Conservation (phyloP, 2,329 filamentous ascomycete species). For the Epichloe typhina region DNA sequence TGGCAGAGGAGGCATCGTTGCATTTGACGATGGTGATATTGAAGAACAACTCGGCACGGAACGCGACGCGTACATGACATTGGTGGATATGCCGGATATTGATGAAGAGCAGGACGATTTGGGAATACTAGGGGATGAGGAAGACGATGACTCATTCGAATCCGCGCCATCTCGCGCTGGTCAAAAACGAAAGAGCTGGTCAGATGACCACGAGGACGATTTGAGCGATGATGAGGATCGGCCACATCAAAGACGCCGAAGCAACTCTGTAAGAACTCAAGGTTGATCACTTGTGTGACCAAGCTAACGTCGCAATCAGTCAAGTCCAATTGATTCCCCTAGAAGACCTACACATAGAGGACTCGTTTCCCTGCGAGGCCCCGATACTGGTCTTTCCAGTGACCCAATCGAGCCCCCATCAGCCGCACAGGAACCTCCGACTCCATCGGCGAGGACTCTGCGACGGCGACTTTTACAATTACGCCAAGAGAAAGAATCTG, state of each 20-base stretch:
- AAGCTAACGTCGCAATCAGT: slow-evolving; percentile 26
- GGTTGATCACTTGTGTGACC: neutral
- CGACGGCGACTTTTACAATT: slow-evolving; percentile 62
- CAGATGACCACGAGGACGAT: slow-evolving; percentile 55
- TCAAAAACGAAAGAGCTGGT: slow-evolving; percentile 70
- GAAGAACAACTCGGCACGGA: slow-evolving; percentile 66
- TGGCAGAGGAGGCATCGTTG: slow-evolving; percentile 76
- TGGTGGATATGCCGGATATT: slow-evolving; percentile 82
- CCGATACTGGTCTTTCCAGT: slow-evolving; percentile 32
- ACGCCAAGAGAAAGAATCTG: slow-evolving; percentile 60
- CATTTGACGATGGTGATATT: slow-evolving; percentile 94
- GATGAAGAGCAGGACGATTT: slow-evolving; percentile 58
- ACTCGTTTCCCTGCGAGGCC: slow-evolving; percentile 40
- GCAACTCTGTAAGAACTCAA: slow-evolving; percentile 60
- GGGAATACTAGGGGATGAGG: slow-evolving; percentile 44
- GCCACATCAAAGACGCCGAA: slow-evolving; percentile 68
- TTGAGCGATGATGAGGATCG: slow-evolving; percentile 61
- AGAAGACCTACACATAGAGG: slow-evolving; percentile 46
- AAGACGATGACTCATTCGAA: slow-evolving; percentile 35
- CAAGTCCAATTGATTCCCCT: slow-evolving; percentile 53
- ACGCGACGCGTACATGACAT: slow-evolving; percentile 68
- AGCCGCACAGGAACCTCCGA: slow-evolving; percentile 43
- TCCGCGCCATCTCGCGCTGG: slow-evolving; percentile 30
- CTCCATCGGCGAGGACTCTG: slow-evolving; percentile 58
- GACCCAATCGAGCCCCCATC: slow-evolving; percentile 41